Base-by-base conservation (phyloP, 768 basidiomycete species). In the Agrocybe pediades region DNA sequence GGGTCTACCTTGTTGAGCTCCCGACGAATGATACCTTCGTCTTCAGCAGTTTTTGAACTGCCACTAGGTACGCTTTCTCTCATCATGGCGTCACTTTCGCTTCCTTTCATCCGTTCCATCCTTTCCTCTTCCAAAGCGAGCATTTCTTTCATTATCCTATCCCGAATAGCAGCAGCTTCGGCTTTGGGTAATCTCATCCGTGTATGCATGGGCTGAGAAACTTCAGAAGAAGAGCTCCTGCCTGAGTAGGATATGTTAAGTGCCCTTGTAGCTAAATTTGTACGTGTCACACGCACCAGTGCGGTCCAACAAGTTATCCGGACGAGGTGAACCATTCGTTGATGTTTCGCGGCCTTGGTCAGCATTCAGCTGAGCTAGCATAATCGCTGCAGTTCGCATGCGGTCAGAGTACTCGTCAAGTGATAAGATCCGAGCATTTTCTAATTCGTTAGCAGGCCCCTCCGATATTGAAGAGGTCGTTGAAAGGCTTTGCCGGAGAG, bases 71-170 rank as follows among this genome's bases (percentile, higher is more conserved):
- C 77, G 40, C 74, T 75, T 63, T 86, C 77, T 41, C 82, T 74
- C 60, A 89, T 76, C 61, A 87, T 83, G 19, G 84, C 78, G 54
- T 90, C 87, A 45, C 81, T 83, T 57, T 90, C 87, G 56, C 78
- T 80, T 60, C 85, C 85, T 53, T 81, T 79, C 95, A 96, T 98
- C 17, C 95, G 82, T 55, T 90, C 85, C 87, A 99, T 95, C 21
- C 97, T 83, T 68, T 98, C 94, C 67, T 98, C 95, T 71, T 99
- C 97, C 23, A 99, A 75, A 20, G 93, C 80, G 57, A 98, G 77
- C 97, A 99, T 99, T 77, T 99, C 97, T 61, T 90, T 85, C 97
- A 99, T 99, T 56, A 99, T 99, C 19, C 95, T 82, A 60, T 94
- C 90, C 15, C 93, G 83, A 60, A 99, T 99, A 1, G 90, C 89